These are phyloP conservation scores for Phytophthora pseudosyringae DNA, from an alignment of 352 stramenopile genomes.

Conservation along the genomic window DNA sequence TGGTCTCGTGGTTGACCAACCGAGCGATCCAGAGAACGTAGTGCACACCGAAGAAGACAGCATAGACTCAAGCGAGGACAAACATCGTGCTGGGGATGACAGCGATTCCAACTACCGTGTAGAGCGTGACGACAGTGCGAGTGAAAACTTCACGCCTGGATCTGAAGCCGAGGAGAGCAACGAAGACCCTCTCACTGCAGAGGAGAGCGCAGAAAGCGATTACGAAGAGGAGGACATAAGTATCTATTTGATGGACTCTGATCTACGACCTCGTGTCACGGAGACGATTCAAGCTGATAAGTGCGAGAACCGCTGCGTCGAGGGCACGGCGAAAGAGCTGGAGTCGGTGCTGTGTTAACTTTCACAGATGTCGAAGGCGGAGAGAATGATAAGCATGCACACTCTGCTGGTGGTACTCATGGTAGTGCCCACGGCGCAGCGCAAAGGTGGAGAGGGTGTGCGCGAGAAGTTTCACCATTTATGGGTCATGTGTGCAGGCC, in stretches of 20 bases:
- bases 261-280: background rate
- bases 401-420: slow-evolving; percentile 6
- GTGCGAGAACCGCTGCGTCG: background rate
- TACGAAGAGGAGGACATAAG: background rate
- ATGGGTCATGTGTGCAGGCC: slow-evolving; percentile 6
- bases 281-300: background rate
- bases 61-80: too few relatives aligned
- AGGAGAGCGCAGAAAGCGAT: background rate
- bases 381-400: background rate
- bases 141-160: background rate
- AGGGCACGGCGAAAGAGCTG: background rate
- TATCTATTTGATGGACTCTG: background rate
- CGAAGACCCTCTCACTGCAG: background rate
- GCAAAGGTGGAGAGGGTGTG: background rate
- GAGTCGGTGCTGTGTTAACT: background rate
- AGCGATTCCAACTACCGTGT: background rate
- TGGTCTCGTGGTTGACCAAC: too few relatives aligned
- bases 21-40: too few relatives aligned
- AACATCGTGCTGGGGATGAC: too few relatives aligned
- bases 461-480: slow-evolving; percentile 4
- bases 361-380: background rate
- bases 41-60: too few relatives aligned
- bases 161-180: background rate
- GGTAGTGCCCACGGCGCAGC: background rate
- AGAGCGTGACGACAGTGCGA: background rate